phyloP scores from a whole-genome alignment of 2,329 filamentous ascomycete genomes.

The Stemphylium vesicarium region DNA sequence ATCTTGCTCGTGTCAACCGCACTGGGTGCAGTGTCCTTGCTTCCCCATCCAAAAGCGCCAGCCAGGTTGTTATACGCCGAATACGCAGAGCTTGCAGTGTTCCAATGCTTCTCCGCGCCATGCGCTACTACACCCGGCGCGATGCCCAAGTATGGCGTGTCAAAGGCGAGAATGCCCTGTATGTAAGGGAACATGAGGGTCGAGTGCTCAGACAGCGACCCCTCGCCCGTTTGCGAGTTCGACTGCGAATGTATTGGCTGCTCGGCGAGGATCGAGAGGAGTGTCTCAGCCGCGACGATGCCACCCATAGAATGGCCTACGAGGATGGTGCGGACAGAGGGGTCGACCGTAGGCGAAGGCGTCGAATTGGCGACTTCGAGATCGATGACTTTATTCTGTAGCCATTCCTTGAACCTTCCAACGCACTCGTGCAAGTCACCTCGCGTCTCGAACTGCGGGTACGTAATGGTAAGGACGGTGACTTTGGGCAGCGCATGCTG shows the following conservation, averaged over 20 bases:
- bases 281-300: constrained; percentile 89
- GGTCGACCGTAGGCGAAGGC: constrained; percentile 83
- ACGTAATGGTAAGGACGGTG: constrained; percentile 71
- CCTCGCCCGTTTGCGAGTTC: constrained; percentile 42
- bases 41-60: constrained; percentile 67
- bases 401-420: constrained; percentile 76
- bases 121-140: constrained; percentile 83
- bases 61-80: constrained; percentile 69
- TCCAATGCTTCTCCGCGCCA: constrained; percentile 85
- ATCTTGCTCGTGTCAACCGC: constrained; percentile 44
- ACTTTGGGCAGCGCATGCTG: constrained; percentile 71
- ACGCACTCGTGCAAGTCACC: constrained; percentile 77
- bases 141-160: constrained; percentile 89
- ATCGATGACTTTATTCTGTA: constrained; percentile 92
- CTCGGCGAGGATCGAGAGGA: constrained; percentile 74
- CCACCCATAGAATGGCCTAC: constrained; percentile 88
- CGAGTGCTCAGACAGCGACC: constrained; percentile 54
- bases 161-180: constrained; percentile 88
- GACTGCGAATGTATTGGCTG: constrained; percentile 43
- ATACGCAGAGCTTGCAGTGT: constrained; percentile 73
- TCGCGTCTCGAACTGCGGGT: constrained; percentile 82
- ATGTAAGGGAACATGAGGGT: constrained; percentile 91
- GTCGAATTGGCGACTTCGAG: constrained; percentile 84
- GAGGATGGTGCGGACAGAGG: constrained; percentile 80
- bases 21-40: constrained; percentile 24